phyloP scores from a whole-genome alignment of 371 early-diverging fungal genomes.

The Apophysomyces ossiformis region DNA sequence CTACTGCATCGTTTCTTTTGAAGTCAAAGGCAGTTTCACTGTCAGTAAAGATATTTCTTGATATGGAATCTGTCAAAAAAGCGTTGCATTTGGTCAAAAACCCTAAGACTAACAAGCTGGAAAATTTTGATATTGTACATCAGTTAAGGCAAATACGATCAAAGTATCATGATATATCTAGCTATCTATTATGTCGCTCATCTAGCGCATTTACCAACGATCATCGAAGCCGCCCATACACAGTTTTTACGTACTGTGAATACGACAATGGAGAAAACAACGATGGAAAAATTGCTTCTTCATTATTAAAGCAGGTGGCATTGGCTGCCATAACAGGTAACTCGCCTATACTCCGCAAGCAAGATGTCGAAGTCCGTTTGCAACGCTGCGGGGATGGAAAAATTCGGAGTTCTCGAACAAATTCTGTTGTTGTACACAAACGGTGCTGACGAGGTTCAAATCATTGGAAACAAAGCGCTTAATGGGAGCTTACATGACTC shows the following conservation, averaged over 20 bases:
- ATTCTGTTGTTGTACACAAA: too few relatives aligned
- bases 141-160: constrained; percentile 1
- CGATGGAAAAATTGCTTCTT: background rate
- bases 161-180: background rate
- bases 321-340: background rate
- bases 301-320: background rate
- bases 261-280: constrained; percentile 3
- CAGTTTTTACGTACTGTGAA: background rate
- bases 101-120: background rate
- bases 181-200: background rate
- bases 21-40: background rate
- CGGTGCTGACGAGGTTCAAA: too few relatives aligned
- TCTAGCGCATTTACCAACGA: background rate
- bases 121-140: background rate
- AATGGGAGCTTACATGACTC: too few relatives aligned
- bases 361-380: background rate
- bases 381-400: too few relatives aligned
- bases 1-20: background rate
- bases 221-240: background rate
- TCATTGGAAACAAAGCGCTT: too few relatives aligned
- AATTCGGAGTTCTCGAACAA: too few relatives aligned
- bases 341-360: background rate
- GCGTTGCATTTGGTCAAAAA: background rate
- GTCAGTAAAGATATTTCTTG: constrained; percentile 2
- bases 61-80: background rate